A percentile compares a stretch with the other conserved stretches of the same genome.
phyloP scores from a whole-genome alignment of 2,329 filamentous ascomycete species.

The Acarospora socialis region DNA sequence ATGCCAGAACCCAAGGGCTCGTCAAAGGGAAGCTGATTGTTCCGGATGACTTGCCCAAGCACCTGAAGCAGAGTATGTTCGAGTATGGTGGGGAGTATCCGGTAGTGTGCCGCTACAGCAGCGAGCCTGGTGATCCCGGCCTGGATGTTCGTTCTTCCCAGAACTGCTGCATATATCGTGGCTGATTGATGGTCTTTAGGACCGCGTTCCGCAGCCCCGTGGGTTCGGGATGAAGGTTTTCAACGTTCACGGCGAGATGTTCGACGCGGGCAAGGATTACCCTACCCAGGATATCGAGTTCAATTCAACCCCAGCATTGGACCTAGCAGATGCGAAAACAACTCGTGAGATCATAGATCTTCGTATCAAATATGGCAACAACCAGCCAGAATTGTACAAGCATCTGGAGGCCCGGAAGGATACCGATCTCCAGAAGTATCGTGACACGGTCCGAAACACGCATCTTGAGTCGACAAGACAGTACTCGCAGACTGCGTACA shows the following conservation, averaged over 20 bases:
- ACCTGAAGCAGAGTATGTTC: slow-evolving; percentile 31
- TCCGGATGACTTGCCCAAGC: slow-evolving; percentile 26
- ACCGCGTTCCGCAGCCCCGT: slow-evolving; percentile 31
- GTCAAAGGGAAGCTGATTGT: slow-evolving; percentile 35
- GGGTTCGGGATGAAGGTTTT: slow-evolving; percentile 38
- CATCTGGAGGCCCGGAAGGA: slow-evolving; percentile 26
- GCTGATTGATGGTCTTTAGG: slow-evolving; percentile 10
- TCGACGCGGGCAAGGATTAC: slow-evolving; percentile 24
- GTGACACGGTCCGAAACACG: slow-evolving; percentile 27
- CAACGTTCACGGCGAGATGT: slow-evolving; percentile 30
- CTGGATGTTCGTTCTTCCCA: slow-evolving; percentile 19
- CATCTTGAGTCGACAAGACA: slow-evolving; percentile 25
- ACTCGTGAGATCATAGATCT: slow-evolving; percentile 31
- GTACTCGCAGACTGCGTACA: slow-evolving; percentile 35
- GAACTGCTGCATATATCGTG: slow-evolving; percentile 1
- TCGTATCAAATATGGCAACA: slow-evolving; percentile 24
- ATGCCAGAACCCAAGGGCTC: slow-evolving; percentile 34
- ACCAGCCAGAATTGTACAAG: slow-evolving; percentile 28
- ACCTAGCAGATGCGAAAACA: slow-evolving; percentile 32
- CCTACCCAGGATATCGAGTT: slow-evolving; percentile 11
- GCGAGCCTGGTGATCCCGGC: slow-evolving; percentile 25
- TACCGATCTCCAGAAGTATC: slow-evolving; percentile 26
- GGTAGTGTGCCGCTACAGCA: slow-evolving; percentile 25
- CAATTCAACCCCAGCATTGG: slow-evolving; percentile 31
- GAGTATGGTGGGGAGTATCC: slow-evolving; percentile 20